A percentile compares a stretch with the other conserved stretches of the same genome.
Evolutionary conservation across 495 filamentous ascomycete species (phyloP).

Genomic region (Sporormia fimetaria): DNA sequence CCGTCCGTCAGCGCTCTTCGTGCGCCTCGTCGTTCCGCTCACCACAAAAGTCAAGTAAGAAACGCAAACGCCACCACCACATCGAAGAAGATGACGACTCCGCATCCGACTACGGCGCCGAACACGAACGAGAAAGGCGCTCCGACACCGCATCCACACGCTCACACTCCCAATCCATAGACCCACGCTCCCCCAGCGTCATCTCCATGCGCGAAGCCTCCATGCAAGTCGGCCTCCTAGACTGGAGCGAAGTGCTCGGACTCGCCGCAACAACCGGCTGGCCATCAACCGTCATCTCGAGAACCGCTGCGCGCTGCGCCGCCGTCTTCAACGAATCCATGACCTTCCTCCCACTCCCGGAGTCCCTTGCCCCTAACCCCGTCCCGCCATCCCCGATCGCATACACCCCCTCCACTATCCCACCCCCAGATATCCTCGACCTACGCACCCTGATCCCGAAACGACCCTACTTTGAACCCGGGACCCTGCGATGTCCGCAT

Average conservation of each 20-base stretch:
- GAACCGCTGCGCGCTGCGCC: constrained; percentile 57
- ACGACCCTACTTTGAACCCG: constrained; percentile 12
- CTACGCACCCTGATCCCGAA: background rate
- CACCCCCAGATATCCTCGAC: background rate
- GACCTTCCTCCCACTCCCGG: constrained; percentile 40
- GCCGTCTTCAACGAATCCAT: constrained; percentile 58
- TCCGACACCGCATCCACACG: background rate
- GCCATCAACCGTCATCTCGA: constrained; percentile 46
- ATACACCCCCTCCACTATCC: constrained; percentile 12
- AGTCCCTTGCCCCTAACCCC: constrained; percentile 7
- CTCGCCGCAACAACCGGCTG: constrained; percentile 61
- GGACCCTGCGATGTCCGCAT: constrained; percentile 18
- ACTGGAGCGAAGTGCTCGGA: constrained; percentile 74
- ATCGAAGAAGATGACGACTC: constrained; percentile 2
- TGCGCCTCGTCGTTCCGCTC: background rate
- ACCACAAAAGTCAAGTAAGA: background rate
- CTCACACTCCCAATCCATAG: background rate
- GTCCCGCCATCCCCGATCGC: constrained; percentile 2
- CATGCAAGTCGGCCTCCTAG: constrained; percentile 36
- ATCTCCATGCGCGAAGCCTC: background rate
- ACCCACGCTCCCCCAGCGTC: background rate
- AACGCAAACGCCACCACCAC: background rate
- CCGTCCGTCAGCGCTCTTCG: background rate
- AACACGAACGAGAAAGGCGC: background rate
- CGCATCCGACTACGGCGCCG: constrained; percentile 3